phyloP scores from a whole-genome alignment of 2,329 filamentous ascomycete genomes.

The Hypoxylon sp. region DNA sequence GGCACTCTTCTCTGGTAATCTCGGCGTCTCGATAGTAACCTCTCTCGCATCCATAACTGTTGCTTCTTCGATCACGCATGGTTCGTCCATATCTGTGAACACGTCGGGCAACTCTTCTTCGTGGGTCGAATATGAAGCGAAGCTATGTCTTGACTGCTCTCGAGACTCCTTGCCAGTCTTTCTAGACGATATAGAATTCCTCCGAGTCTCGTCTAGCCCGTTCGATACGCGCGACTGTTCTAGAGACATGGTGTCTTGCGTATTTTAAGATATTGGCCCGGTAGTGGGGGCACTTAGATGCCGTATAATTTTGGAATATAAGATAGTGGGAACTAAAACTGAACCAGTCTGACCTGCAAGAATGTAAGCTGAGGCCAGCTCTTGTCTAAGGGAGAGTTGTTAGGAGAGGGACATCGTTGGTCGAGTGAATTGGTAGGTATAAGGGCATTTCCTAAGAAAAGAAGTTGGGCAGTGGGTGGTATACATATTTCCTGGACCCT shows the following conservation, averaged over 20 bases:
- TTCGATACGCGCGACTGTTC: slow-evolving; percentile 34
- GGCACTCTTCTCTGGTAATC: slow-evolving; percentile 66
- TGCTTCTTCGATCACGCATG: slow-evolving; percentile 51
- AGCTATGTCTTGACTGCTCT: slow-evolving; percentile 44
- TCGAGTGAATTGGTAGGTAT: slow-evolving; percentile 28
- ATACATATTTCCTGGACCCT: slow-evolving; percentile 39
- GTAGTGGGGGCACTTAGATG: slow-evolving; percentile 26
- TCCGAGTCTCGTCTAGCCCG: slow-evolving; percentile 22
- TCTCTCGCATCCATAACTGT: slow-evolving; percentile 51
- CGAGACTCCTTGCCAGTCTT: slow-evolving; percentile 33
- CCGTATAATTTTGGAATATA: slow-evolving; percentile 28
- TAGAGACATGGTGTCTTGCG: slow-evolving; percentile 39
- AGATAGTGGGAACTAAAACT: slow-evolving; percentile 25
- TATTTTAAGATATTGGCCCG: slow-evolving; percentile 32
- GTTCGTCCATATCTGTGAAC: slow-evolving; percentile 50
- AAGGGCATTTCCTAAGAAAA: slow-evolving; percentile 28
- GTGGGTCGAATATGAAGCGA: slow-evolving; percentile 42
- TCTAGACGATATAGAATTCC: slow-evolving; percentile 22
- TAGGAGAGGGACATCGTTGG: slow-evolving; percentile 27
- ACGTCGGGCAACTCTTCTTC: slow-evolving; percentile 49
- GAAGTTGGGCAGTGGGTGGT: slow-evolving; percentile 45
- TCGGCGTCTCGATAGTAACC: slow-evolving; percentile 57
- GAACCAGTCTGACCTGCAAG: slow-evolving; percentile 38
- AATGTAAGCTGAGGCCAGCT: slow-evolving; percentile 44
- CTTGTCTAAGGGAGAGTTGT: slow-evolving; percentile 33